Evolutionary conservation across 768 basidiomycete genomes (phyloP).

Genomic region (Clavaria fumosa): DNA sequence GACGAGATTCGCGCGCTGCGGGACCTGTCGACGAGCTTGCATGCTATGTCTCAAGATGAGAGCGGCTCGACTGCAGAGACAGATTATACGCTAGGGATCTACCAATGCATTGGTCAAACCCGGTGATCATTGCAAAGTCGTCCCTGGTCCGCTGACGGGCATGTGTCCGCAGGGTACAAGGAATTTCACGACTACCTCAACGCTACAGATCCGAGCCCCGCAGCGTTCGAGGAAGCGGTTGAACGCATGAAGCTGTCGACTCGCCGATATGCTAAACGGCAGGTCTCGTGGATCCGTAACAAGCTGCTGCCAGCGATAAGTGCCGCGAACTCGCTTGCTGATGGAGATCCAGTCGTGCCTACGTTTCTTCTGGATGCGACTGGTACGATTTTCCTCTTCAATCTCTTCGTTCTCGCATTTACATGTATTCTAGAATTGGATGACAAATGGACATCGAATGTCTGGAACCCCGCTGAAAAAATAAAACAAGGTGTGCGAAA

Average conservation of each 20-base stretch:
- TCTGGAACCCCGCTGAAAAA: constrained; percentile 32
- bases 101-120: constrained; percentile 75
- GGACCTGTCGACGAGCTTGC: constrained; percentile 15
- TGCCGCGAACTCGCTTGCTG: constrained; percentile 27
- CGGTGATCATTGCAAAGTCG: background rate
- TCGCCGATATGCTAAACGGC: constrained; percentile 80
- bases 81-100: constrained; percentile 78
- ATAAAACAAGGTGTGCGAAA: constrained; percentile 31
- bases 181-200: constrained; percentile 66
- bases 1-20: constrained; percentile 55
- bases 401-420: background rate
- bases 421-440: constrained; percentile 26
- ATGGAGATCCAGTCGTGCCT: constrained; percentile 19
- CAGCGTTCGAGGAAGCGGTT: constrained; percentile 38
- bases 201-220: constrained; percentile 23
- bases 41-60: constrained; percentile 1
- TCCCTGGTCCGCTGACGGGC: constrained; percentile 6
- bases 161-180: constrained; percentile 55
- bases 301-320: constrained; percentile 67
- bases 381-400: constrained; percentile 22
- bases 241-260: constrained; percentile 79
- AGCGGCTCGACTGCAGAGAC: too few species aligned
- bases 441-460: constrained; percentile 42
- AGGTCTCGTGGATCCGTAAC: constrained; percentile 84
- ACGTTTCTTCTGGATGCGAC: constrained; percentile 54